Evolutionary conservation across 2,329 filamentous ascomycete genomes (phyloP).

Genomic region (Penicillium sp.): DNA sequence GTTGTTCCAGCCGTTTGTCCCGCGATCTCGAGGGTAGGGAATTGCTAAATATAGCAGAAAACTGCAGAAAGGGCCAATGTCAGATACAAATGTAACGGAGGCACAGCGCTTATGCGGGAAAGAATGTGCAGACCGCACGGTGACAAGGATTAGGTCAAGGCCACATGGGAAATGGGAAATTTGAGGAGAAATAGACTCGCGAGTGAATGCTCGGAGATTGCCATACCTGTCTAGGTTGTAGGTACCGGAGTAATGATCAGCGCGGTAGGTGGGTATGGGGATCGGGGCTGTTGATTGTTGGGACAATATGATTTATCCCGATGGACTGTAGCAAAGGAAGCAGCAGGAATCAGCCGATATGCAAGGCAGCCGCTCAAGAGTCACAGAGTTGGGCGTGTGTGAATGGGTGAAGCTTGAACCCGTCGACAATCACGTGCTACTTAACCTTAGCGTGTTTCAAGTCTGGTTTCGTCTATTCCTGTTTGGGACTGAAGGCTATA

Average conservation of each 20-base stretch:
- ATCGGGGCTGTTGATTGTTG: background rate
- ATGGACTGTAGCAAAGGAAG: slow-evolving; percentile 4
- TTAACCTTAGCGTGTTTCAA: slow-evolving; percentile 32
- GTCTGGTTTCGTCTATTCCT: slow-evolving; percentile 20
- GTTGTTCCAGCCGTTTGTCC: slow-evolving; percentile 26
- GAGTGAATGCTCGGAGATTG: slow-evolving; percentile 17
- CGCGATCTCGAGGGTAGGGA: slow-evolving; percentile 24
- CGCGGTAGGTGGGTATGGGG: slow-evolving; percentile 8
- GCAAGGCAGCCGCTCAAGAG: slow-evolving; percentile 3
- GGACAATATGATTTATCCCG: background rate
- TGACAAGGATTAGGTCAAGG: slow-evolving; percentile 1
- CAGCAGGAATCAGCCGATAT: slow-evolving; percentile 8
- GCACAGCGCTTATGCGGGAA: slow-evolving; percentile 22
- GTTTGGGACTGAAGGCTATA: slow-evolving; percentile 4
- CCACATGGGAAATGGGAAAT: slow-evolving; percentile 1
- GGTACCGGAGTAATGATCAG: slow-evolving; percentile 27
- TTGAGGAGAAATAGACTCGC: slow-evolving; percentile 8
- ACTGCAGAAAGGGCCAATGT: slow-evolving; percentile 27
- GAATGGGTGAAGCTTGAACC: slow-evolving; percentile 20
- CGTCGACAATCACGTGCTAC: slow-evolving; percentile 7
- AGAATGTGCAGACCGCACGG: slow-evolving; percentile 3
- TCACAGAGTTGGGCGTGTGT: slow-evolving; percentile 14
- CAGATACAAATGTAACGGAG: slow-evolving; percentile 27
- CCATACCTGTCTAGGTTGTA: slow-evolving; percentile 19
- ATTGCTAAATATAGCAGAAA: slow-evolving; percentile 41